A percentile compares a stretch with the other conserved stretches of the same genome.
phyloP scores from a whole-genome alignment of 2,329 filamentous ascomycete genomes.

The Cephalotrichum gorgonifer region DNA sequence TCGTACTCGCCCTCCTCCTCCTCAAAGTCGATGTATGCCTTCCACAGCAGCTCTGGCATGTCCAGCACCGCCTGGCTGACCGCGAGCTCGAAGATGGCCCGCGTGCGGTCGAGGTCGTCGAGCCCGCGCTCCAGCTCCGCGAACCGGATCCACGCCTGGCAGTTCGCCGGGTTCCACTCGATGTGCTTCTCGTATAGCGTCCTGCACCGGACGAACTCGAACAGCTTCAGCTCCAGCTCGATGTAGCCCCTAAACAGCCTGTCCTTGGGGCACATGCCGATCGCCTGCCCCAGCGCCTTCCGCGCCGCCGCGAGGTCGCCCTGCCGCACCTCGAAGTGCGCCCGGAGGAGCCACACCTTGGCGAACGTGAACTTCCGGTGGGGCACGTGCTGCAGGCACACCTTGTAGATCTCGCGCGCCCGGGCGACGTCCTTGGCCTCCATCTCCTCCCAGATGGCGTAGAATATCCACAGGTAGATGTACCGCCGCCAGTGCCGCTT shows the following conservation, averaged over 20 bases:
- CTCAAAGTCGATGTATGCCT: conserved; percentile 97
- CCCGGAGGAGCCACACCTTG: conserved; percentile 90
- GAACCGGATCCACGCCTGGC: conserved; percentile 92
- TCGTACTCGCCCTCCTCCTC: conserved; percentile 92
- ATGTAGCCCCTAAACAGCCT: conserved; percentile 92
- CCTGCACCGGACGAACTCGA: conserved; percentile 86
- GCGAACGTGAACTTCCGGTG: conserved; percentile 97
- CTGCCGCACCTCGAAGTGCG: conserved; percentile 87
- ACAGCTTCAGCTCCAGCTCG: conserved; percentile 82
- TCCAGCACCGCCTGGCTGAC: conserved; percentile 75
- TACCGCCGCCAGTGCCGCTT: conserved; percentile 97
- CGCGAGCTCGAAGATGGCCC: conserved; percentile 87
- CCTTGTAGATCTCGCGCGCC: conserved; percentile 81
- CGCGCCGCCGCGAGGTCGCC: conserved; percentile 69
- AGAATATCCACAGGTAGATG: conserved; percentile 97
- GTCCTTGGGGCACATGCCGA: conserved; percentile 94
- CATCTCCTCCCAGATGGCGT: conserved; percentile 89
- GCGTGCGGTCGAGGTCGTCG: conserved; percentile 77
- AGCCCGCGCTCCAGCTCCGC: conserved; percentile 86
- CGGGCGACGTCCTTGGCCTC: conserved; percentile 69
- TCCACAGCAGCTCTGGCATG: conserved; percentile 97
- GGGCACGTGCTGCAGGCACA: conserved; percentile 77
- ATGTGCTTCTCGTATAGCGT: conserved; percentile 91
- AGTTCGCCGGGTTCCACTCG: conserved; percentile 83
- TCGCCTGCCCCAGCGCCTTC: conserved; percentile 80